These are phyloP conservation scores for Torulaspora globosa DNA, from an alignment of 1,139 yeast species.

Conservation along the genomic window DNA sequence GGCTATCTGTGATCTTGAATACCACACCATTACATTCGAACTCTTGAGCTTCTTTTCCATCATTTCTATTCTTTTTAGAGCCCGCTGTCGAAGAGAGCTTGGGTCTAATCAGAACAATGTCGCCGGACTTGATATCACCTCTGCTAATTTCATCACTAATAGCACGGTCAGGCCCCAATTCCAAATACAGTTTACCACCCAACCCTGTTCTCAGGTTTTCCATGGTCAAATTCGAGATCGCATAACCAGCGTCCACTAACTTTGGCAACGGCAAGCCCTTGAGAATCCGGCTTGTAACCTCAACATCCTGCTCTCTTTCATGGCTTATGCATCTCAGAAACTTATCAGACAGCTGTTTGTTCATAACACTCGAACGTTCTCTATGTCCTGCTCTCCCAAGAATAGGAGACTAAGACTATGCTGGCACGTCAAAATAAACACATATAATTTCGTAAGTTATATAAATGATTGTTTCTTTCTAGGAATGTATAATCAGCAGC, in stretches of 20 bases:
- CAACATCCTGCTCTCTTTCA: slow-evolving; percentile 59
- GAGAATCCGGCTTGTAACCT: slow-evolving; percentile 49
- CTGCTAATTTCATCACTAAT: slow-evolving; percentile 44
- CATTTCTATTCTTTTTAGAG: slow-evolving; percentile 12
- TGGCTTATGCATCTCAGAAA: slow-evolving; percentile 51
- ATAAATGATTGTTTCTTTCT: slow-evolving; percentile 4
- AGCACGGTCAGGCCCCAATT: slow-evolving; percentile 61
- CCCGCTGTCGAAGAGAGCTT: slow-evolving; percentile 7
- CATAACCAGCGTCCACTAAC: slow-evolving; percentile 67
- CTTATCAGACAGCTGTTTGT: slow-evolving; percentile 40
- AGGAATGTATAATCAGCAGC: slow-evolving; percentile 12
- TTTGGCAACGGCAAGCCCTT: slow-evolving; percentile 56
- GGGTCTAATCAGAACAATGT: slow-evolving; percentile 49
- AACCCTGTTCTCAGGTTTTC: slow-evolving; percentile 67
- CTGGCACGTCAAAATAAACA: background rate
- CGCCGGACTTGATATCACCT: slow-evolving; percentile 72
- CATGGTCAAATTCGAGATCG: slow-evolving; percentile 60
- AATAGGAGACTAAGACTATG: background rate
- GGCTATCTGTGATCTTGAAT: slow-evolving; percentile 42
- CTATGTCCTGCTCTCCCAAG: background rate
- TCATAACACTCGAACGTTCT: slow-evolving; percentile 16
- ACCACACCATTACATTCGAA: slow-evolving; percentile 31
- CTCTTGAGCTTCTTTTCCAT: slow-evolving; percentile 16
- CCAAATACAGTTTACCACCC: slow-evolving; percentile 69
- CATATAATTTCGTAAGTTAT: slow-evolving; percentile 6